These are phyloP conservation scores for Vaccinium myrtillus DNA, from an alignment of 148 eudicot genomes.

Conservation along the genomic window DNA sequence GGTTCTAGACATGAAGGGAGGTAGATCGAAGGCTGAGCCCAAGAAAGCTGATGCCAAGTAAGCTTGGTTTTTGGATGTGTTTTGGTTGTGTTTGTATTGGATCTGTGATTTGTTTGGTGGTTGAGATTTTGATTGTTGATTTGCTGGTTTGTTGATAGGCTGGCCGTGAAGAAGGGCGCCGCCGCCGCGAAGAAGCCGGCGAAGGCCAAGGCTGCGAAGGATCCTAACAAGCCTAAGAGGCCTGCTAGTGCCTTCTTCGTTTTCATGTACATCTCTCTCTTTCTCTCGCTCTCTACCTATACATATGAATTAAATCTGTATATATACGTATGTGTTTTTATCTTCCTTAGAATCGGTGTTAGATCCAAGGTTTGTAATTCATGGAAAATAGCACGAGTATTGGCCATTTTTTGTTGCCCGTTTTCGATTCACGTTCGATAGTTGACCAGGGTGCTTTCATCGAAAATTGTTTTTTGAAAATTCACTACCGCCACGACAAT, in stretches of 20 bases:
- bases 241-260: constrained; percentile 39
- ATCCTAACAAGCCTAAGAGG: constrained; percentile 35
- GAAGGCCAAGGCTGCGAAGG: constrained; percentile 27
- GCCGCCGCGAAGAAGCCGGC: constrained; percentile 19
- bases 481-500: too few relatives aligned
- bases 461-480: too few relatives aligned
- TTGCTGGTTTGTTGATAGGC: constrained; percentile 7
- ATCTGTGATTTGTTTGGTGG: background rate
- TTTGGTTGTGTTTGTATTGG: background rate
- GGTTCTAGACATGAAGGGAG: constrained; percentile 25
- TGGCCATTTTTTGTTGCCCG: too few relatives aligned
- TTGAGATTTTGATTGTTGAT: background rate
- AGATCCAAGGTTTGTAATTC: too few relatives aligned
- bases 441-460: too few relatives aligned
- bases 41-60: constrained; percentile 22
- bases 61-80: background rate
- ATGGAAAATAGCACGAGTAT: too few relatives aligned
- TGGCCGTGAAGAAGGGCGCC: constrained; percentile 27
- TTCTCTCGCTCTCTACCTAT: background rate
- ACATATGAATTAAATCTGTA: background rate
- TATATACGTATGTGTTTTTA: background rate
- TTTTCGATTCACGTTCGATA: too few relatives aligned
- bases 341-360: too few relatives aligned
- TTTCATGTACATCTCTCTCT: constrained; percentile 21
- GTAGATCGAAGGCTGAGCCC: constrained; percentile 20